Evolutionary conservation across 495 filamentous ascomycete species (phyloP), one percentile per base, ranked within the genome.

Genomic region (Talaromyces proteolyticus): DNA sequence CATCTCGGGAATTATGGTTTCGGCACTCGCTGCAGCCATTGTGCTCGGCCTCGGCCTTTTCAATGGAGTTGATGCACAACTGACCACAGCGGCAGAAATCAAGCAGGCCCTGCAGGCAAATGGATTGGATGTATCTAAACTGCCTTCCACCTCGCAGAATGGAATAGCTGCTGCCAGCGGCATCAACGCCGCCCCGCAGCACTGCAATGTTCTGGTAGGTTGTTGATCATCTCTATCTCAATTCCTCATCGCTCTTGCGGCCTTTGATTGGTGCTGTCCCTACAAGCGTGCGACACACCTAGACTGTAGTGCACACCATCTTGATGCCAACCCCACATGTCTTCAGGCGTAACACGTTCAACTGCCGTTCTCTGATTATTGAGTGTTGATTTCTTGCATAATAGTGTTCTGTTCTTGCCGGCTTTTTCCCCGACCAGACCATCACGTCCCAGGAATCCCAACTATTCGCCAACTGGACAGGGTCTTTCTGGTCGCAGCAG

Each of bases 401-500:
- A 14, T 4, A 34, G 29, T 34, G 29, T 14, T 14, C 29, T 34
- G 29, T 14, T 14, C 4, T 34, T 8, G 29, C 29, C 29, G 14
- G 29, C 8, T 10, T 34, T 14, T 34, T 34, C 29, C 29, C 29
- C 29, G 29, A 14, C 29, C 29, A 34, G 14, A 34, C 29, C 29
- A 8, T 34, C 8, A 34, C 29, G 8, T 14, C 8, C 29, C 51
- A 54, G 25, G 36, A 52, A 12, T 46, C 49, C n/a, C 17, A 44
- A 10, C 50, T 47, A 2, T 61, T 59, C 49, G 45, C 42, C 21
- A 55, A 53, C 24, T 56, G 57, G 51, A 65, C 60, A 7, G 37
- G 25, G 10, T 55, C 62, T 0, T 66, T 62, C 62, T 83, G 78
- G 78, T 80, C 77, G 6, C 46, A 54, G 8, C 61, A 78, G 59